phyloP scores from a whole-genome alignment of 148 eudicot genomes.

The Amaranthus hypochondriacus region DNA sequence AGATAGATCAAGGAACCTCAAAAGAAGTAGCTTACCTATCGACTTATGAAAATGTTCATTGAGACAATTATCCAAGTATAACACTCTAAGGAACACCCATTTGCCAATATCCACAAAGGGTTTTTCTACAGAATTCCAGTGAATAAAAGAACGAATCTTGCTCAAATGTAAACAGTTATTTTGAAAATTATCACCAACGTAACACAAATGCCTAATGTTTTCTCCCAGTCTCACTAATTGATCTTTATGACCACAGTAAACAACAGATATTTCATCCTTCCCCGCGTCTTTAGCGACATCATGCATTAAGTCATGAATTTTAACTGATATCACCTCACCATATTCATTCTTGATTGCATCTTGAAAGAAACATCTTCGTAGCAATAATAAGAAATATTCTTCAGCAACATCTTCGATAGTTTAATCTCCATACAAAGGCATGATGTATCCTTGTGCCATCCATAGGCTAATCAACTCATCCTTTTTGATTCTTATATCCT shows the following conservation, averaged over 20 bases:
- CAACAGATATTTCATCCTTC: background rate
- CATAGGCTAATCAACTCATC: conserved; percentile 7
- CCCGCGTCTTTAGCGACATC: conserved; percentile 7
- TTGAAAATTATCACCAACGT: background rate
- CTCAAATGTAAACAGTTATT: background rate
- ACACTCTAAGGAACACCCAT: background rate
- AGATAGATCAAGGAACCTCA: conserved; percentile 1
- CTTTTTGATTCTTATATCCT: conserved; percentile 4
- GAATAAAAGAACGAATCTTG: background rate
- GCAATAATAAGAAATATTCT: conserved; percentile 1
- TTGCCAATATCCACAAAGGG: background rate
- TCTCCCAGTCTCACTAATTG: background rate
- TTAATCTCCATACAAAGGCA: conserved; percentile 1
- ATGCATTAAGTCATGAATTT: conserved; percentile 17
- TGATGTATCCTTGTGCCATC: conserved; percentile 20
- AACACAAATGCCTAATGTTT: background rate
- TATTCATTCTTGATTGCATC: conserved; percentile 2
- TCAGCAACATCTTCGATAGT: conserved; percentile 13
- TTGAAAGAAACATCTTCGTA: conserved; percentile 21
- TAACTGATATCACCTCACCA: conserved; percentile 8
- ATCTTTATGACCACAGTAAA: too few species aligned
- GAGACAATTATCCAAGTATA: background rate
- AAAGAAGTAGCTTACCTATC: background rate
- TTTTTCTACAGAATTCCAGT: background rate
- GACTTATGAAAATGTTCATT: background rate